phyloP scores from a whole-genome alignment of 2,329 filamentous ascomycete genomes.

The Apiospora marii region DNA sequence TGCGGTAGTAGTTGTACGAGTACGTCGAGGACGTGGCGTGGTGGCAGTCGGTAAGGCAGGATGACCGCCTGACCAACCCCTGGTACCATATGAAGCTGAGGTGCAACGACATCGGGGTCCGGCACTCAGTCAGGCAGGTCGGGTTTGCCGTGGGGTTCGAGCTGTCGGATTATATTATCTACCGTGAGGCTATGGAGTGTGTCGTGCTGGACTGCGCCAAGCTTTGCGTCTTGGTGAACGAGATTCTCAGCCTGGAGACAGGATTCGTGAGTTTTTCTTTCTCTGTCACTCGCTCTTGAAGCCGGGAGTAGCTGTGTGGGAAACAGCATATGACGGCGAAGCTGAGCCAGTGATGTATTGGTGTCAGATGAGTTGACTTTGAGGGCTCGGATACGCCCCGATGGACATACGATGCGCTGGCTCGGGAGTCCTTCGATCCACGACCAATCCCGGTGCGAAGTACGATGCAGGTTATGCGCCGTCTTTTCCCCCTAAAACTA shows the following conservation, averaged over 20 bases:
- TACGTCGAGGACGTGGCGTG: slow-evolving; percentile 39
- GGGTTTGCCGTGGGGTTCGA: slow-evolving; percentile 43
- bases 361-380: background rate
- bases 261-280: slow-evolving; percentile 41
- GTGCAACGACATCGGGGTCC: slow-evolving; percentile 39
- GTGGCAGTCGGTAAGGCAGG: slow-evolving; percentile 39
- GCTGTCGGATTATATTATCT: slow-evolving; percentile 37
- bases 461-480: no score
- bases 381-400: background rate
- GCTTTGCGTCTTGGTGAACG: slow-evolving; percentile 39
- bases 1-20: slow-evolving; percentile 38
- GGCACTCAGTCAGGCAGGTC: slow-evolving; percentile 41
- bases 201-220: slow-evolving; percentile 40
- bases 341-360: no score
- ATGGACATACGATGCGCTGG: no score
- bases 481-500: no score
- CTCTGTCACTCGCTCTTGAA: no score
- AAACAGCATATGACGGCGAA: no score
- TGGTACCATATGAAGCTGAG: slow-evolving; percentile 41
- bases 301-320: no score
- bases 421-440: no score
- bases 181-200: slow-evolving; percentile 39
- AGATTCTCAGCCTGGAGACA: slow-evolving; percentile 41
- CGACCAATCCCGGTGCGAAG: no score
- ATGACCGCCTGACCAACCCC: slow-evolving; percentile 36